phyloP scores from a whole-genome alignment of 192 early-diverging fungal genomes.

The Backusella morwellensis region DNA sequence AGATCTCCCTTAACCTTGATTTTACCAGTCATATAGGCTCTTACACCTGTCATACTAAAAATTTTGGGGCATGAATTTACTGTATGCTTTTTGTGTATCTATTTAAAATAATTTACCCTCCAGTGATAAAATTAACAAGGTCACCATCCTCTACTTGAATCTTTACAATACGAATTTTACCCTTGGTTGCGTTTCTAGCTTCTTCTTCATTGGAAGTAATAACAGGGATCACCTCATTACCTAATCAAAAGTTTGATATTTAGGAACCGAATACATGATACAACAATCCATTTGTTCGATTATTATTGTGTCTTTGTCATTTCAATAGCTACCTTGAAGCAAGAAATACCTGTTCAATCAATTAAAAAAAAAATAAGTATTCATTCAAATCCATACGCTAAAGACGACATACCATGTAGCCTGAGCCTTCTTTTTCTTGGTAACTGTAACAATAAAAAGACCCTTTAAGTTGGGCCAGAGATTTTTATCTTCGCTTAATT shows the following conservation, averaged over 20 bases:
- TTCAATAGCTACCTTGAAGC: slow-evolving; percentile 18
- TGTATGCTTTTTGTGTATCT: background rate
- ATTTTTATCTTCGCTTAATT: slow-evolving; percentile 14
- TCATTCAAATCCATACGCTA: background rate
- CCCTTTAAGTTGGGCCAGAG: slow-evolving; percentile 35
- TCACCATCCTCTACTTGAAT: slow-evolving; percentile 34
- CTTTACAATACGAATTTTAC: slow-evolving; percentile 22
- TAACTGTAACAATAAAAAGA: slow-evolving; percentile 34
- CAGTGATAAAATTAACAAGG: slow-evolving; percentile 37
- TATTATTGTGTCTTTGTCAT: background rate
- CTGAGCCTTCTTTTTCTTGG: slow-evolving; percentile 22
- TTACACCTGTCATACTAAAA: slow-evolving; percentile 23
- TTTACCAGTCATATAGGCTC: slow-evolving; percentile 30
- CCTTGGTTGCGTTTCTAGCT: background rate
- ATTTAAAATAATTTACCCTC: slow-evolving; percentile 27
- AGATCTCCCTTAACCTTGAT: slow-evolving; percentile 33
- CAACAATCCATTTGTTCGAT: background rate
- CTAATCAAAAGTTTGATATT: background rate
- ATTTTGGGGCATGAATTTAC: background rate
- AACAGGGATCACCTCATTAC: slow-evolving; percentile 28
- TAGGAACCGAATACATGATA: background rate
- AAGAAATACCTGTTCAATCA: slow-evolving; percentile 24
- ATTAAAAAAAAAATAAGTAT: background rate
- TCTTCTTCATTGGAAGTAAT: slow-evolving; percentile 23
- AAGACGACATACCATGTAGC: slow-evolving; percentile 27